Base-by-base conservation (phyloP, 306 rosid species). In the Urtica urens region DNA sequence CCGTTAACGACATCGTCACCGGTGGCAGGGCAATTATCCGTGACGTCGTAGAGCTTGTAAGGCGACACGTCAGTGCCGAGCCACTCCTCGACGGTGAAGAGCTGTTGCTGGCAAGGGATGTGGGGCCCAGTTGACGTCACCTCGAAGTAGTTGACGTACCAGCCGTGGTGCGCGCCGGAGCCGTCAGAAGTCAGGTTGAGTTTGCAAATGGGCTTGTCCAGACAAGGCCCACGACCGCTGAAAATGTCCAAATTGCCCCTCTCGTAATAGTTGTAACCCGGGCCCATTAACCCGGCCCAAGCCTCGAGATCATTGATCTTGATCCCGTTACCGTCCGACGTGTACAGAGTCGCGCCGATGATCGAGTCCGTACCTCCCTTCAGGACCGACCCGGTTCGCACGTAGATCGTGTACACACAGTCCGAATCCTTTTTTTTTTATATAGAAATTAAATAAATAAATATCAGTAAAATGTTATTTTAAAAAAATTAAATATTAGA, bases 201-300 rank as follows among this genome's bases (percentile, higher is more conserved):
- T 9, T 74, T 78, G 68, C 97, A 88, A 28, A 83, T 64, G 6
- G 90, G 82, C 7, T 51, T 68, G 13, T 55, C 10, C 6, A 88
- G 58, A 53, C 97, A 84, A 0, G 84, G 84, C 1, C 72, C 95
- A 1, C 74, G 63, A 18, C 87, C 90, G 49, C 95, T 81, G 59
- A 88, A 88, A 50, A 83, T 84, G 65, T 88, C 95, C 7, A 88
- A 74, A 68, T 88, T 84, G 44, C 95, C 84, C 23, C 97, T 78
- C 68, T 83, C 90, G 76, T 63, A 88, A 78, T 88, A 88, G 70
- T 84, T 30, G 71, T 78, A 51, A 20, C 28, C 66, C 0, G 50
- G 17, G 3, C 72, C 90, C 95, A 88, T 84, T 2, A 88, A 38
- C 2, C 97, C 97, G 3, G 86, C 97, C 95, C 97, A 88, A 1